phyloP scores from a whole-genome alignment of 768 basidiomycete species.

The Serendipita sp. region DNA sequence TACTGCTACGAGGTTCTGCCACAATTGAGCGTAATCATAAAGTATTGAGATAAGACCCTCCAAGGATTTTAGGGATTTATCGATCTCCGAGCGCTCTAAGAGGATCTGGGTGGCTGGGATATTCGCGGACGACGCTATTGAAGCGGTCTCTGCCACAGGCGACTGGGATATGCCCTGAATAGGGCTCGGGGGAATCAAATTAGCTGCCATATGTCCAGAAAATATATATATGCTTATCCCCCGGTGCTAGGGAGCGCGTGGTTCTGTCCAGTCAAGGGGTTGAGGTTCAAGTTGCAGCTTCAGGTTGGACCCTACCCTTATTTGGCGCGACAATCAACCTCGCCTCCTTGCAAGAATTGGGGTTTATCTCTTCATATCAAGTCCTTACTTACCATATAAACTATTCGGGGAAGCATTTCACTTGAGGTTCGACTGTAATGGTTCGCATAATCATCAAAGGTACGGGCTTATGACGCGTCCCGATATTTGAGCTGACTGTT shows the following conservation, averaged over 20 bases:
- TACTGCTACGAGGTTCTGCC: neutral
- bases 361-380: too few relatives aligned
- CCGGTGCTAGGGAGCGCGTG: too few relatives aligned
- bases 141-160: neutral
- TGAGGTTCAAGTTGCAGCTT: neutral
- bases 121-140: neutral
- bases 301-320: neutral
- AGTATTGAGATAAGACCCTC: neutral
- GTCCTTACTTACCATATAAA: too few relatives aligned
- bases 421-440: constrained; percentile 27
- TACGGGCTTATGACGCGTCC: constrained; percentile 18
- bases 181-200: neutral
- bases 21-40: neutral
- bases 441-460: constrained; percentile 86
- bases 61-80: neutral
- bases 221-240: too few relatives aligned
- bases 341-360: neutral
- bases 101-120: neutral
- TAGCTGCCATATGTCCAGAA: neutral
- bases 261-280: neutral
- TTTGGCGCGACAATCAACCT: neutral
- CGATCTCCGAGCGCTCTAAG: neutral
- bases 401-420: too few relatives aligned
- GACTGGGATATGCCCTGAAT: neutral
- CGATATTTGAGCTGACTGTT: neutral